Base-by-base conservation (phyloP, 306 rosid genomes). In the Prunus mongolica region DNA sequence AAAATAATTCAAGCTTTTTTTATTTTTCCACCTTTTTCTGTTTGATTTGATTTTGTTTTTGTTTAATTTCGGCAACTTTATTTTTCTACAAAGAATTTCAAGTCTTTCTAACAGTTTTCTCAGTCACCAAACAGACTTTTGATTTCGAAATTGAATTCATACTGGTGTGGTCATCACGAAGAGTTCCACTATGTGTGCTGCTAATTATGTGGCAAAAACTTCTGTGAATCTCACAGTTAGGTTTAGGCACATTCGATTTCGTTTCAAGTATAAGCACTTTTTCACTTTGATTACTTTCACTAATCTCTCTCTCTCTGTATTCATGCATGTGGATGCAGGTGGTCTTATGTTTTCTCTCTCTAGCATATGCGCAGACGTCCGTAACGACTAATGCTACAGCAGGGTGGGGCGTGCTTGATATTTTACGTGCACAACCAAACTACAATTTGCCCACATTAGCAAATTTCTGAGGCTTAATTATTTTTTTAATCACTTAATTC, bases 321-420 rank as follows among this genome's bases (percentile, higher is more conserved):
- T 71, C 30, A 32, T 65, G 73, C 25, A 3, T 78, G 13, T 55
- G 22, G 50, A 75, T 82, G 89, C 97, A 95, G 99, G 77, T 87
- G 99, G 76, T 86, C 49, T 78, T 81, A 56, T 45, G 78, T 72
- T 66, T 84, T 85, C 66, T 74, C 41, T 81, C 83, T 74, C 72
- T 47, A 47, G 83, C 76, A 32, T 72, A 69, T 78, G 92, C 90
- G 71, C 72, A 24, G 78, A 27, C 41, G n/a, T 80, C 87, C 25
- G 76, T 83, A 3, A 13, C 81, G 22, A 65, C 93, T 69, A 74
- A 78, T 88, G 81, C 72, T 44, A 65, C 73, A 58, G 55, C 73
- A 28, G 68, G 79, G 55, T 87, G 84, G 65, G 83, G 12, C 62
- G 58, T 71, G 73, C 56, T 60, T 52, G 13, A 34, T 1, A 28